Percentiles rank a stretch among this genome's conserved stretches.
Evolutionary conservation across 768 basidiomycete genomes (phyloP).

Genomic region (Serendipita vermifera): DNA sequence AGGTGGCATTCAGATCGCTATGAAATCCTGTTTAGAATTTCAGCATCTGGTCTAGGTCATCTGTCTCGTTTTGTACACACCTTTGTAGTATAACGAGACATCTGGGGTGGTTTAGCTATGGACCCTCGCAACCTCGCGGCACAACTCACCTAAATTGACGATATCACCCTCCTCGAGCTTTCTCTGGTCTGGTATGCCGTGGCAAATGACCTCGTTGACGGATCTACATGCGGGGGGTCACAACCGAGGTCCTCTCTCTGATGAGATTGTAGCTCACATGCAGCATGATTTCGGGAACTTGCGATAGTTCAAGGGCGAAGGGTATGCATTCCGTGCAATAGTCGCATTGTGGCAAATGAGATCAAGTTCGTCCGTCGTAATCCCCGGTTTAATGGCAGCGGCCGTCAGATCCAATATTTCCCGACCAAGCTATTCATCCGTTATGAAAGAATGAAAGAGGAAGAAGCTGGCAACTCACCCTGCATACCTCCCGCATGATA

Average conservation of each 20-base stretch:
- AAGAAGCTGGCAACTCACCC: slow-evolving; percentile 39
- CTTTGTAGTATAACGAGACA: slow-evolving; percentile 66
- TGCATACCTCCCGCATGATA: slow-evolving; percentile 78
- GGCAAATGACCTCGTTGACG: slow-evolving; percentile 92
- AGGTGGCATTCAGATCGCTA: slow-evolving; percentile 85
- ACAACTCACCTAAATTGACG: slow-evolving; percentile 74
- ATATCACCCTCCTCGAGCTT: slow-evolving; percentile 87
- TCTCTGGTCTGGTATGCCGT: slow-evolving; percentile 85
- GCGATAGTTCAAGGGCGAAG: slow-evolving; percentile 85
- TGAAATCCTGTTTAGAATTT: slow-evolving; percentile 54
- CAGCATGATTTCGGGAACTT: slow-evolving; percentile 92
- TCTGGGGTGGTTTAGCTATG: slow-evolving; percentile 32
- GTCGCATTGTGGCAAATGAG: slow-evolving; percentile 84
- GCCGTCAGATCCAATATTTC: slow-evolving; percentile 93
- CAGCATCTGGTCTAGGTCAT: not conserved
- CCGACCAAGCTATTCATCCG: slow-evolving; percentile 51
- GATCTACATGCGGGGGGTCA: slow-evolving; percentile 36
- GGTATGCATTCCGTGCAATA: slow-evolving; percentile 84
- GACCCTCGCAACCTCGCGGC: not conserved
- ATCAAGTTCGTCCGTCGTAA: slow-evolving; percentile 93
- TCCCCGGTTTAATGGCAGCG: slow-evolving; percentile 71
- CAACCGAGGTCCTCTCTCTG: not conserved
- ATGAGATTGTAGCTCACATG: slow-evolving; percentile 50
- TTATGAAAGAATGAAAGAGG: not conserved
- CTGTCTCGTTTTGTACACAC: slow-evolving; percentile 31